Conservation (phyloP, 2,329 filamentous ascomycete species). For the Hymenoscyphus salicellus region DNA sequence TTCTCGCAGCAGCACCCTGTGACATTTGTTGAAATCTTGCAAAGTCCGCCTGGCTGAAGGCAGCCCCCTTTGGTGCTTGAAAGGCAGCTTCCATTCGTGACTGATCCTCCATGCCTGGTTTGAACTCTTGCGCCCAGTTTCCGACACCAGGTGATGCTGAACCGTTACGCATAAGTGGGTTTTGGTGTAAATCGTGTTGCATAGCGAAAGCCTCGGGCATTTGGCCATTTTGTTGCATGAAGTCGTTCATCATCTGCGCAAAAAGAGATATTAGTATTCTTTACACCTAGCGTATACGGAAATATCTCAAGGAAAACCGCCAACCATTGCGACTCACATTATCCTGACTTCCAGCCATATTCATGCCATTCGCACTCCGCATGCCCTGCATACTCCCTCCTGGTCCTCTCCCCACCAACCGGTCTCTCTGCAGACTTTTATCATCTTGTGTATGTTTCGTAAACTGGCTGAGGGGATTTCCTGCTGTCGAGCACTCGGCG, state of each 20-base stretch:
- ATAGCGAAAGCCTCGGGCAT: constrained; percentile 43
- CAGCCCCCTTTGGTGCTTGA: constrained; percentile 54
- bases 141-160: constrained; percentile 41
- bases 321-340: constrained; percentile 48
- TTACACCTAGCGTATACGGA: neutral
- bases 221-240: constrained; percentile 74
- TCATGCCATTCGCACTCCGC: constrained; percentile 59
- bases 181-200: constrained; percentile 33
- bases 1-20: constrained; percentile 52
- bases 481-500: constrained; percentile 92
- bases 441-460: constrained; percentile 97
- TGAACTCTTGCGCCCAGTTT: constrained; percentile 63
- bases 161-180: constrained; percentile 27
- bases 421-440: constrained; percentile 88
- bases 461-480: constrained; percentile 95
- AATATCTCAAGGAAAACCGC: neutral
- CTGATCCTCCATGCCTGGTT: constrained; percentile 53
- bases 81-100: constrained; percentile 70
- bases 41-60: constrained; percentile 82
- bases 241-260: constrained; percentile 85
- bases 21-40: constrained; percentile 77
- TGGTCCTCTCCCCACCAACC: constrained; percentile 73
- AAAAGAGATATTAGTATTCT: constrained; percentile 7
- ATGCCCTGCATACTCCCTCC: constrained; percentile 72
- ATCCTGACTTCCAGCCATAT: constrained; percentile 58